A percentile compares a stretch with the other conserved stretches of the same genome.
Evolutionary conservation across 75 land plant species (phyloP).

Genomic region (Pinus taeda): DNA sequence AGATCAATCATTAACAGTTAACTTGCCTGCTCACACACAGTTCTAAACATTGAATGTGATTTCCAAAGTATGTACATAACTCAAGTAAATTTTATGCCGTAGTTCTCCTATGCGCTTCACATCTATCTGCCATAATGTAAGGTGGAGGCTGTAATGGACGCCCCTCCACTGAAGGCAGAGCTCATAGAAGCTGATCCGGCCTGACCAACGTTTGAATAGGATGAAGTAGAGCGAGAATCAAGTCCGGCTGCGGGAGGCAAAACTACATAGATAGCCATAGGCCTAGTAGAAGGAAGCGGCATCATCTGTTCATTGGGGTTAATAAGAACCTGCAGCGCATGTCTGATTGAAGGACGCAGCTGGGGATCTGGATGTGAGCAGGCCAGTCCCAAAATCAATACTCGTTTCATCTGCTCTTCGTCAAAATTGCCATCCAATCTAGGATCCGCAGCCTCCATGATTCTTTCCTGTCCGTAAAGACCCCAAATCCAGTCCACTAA

Average conservation of each 20-base stretch:
- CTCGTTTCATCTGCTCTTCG: not conserved
- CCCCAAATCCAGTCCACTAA: slow-evolving; percentile 1
- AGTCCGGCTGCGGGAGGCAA: not conserved
- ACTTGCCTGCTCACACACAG: too few species aligned
- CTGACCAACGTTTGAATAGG: too few species aligned
- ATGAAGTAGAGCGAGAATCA: too few species aligned
- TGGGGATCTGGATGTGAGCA: not conserved
- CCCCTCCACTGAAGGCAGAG: too few species aligned
- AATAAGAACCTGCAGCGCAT: not conserved
- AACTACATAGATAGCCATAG: not conserved
- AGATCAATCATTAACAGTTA: too few species aligned
- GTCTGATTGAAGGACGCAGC: not conserved
- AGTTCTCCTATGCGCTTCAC: too few species aligned
- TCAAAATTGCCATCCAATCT: slow-evolving; percentile 7
- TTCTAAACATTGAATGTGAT: too few species aligned
- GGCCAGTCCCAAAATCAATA: not conserved
- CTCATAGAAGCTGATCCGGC: too few species aligned
- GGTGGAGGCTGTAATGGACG: too few species aligned
- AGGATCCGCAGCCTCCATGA: slow-evolving; percentile 38
- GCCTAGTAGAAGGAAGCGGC: not conserved
- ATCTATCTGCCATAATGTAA: too few species aligned
- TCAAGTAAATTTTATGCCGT: too few species aligned
- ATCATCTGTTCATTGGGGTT: not conserved
- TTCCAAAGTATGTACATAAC: too few species aligned
- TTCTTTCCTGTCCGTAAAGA: slow-evolving; percentile 14